phyloP scores from a whole-genome alignment of 2,329 filamentous ascomycete genomes.

The Gaeumannomyces sp. region DNA sequence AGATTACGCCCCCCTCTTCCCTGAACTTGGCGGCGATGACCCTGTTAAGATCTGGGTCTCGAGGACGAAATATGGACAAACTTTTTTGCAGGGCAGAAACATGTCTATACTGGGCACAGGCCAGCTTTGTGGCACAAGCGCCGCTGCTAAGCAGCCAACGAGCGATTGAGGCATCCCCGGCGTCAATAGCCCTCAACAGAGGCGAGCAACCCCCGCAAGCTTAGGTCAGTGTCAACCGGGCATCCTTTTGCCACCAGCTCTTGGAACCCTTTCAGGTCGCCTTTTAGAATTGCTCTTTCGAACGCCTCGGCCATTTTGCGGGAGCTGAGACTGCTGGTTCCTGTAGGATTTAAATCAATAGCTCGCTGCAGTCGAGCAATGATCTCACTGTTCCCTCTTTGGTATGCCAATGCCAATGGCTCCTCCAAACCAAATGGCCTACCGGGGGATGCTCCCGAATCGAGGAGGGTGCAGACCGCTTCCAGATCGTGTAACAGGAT shows the following conservation, averaged over 20 bases:
- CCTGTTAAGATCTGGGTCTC: too few species aligned
- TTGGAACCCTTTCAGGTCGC: neutral
- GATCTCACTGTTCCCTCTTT: neutral
- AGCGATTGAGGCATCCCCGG: neutral
- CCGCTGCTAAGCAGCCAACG: neutral
- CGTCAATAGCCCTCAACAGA: neutral
- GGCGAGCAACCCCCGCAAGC: constrained; percentile 1
- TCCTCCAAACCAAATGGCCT: neutral
- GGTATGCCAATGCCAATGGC: neutral
- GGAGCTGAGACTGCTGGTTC: neutral
- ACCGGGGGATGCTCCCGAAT: neutral
- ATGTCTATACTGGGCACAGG: neutral
- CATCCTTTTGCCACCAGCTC: neutral
- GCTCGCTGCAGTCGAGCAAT: neutral
- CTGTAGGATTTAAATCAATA: neutral
- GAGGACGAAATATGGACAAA: too few species aligned
- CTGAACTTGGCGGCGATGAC: neutral
- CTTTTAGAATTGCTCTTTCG: neutral
- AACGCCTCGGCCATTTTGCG: neutral
- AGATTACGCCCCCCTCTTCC: neutral
- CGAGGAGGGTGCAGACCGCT: neutral
- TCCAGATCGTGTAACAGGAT: neutral
- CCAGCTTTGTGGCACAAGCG: neutral
- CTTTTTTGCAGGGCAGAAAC: neutral
- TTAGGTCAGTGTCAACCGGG: neutral